Evolutionary conservation across 805 yeast genomes (phyloP).

Genomic region (Tetrapisispora phaffii): DNA sequence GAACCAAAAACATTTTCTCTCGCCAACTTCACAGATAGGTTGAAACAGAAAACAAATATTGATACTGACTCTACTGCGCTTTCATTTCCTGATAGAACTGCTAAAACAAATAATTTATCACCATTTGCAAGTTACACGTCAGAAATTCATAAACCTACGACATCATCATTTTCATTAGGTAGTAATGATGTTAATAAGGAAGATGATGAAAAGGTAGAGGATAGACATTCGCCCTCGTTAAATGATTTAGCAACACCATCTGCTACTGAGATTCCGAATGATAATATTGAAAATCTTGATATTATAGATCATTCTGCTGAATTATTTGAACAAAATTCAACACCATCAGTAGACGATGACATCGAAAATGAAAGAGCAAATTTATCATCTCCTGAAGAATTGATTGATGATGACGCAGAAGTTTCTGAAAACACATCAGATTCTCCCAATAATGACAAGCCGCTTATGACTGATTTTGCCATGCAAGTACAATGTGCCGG

Average conservation of each 20-base stretch:
- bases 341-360: too few species aligned
- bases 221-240: too few species aligned
- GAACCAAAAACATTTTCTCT: slow-evolving; percentile 7
- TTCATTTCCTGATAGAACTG: background rate
- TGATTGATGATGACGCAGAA: background rate
- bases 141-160: slow-evolving; percentile 11
- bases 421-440: background rate
- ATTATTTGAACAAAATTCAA: too few species aligned
- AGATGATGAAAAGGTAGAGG: background rate
- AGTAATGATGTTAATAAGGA: background rate
- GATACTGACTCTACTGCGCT: background rate
- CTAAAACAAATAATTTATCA: slow-evolving; percentile 9
- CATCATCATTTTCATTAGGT: slow-evolving; percentile 4
- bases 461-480: background rate
- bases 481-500: background rate
- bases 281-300: too few species aligned
- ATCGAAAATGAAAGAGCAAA: too few species aligned
- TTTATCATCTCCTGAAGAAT: too few species aligned
- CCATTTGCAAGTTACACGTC: slow-evolving; percentile 22
- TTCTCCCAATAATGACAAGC: background rate
- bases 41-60: slow-evolving; percentile 22
- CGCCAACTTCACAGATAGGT: slow-evolving; percentile 19
- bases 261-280: too few species aligned
- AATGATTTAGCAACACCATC: too few species aligned
- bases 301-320: too few species aligned